Conservation (phyloP, 176 grass and related monocot species). For the Saccharum spontaneum region DNA sequence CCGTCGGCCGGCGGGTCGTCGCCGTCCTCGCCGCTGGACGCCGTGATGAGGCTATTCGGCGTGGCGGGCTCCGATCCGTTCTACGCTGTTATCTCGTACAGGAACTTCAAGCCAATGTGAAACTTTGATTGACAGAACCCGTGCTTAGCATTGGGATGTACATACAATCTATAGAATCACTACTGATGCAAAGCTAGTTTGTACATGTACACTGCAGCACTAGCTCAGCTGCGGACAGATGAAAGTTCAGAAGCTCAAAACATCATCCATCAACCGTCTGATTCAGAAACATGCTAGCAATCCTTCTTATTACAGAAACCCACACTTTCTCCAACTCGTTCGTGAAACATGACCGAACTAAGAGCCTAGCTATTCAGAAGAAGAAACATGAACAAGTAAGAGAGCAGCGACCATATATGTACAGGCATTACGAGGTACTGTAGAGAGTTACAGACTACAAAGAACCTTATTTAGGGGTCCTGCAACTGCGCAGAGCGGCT, state of each 20-base stretch:
- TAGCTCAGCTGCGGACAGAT: not conserved
- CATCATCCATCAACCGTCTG: not conserved
- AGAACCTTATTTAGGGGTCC: constrained; percentile 25
- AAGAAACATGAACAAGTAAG: not conserved
- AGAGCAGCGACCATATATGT: not conserved
- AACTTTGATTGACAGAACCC: not conserved
- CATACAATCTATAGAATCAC: not conserved
- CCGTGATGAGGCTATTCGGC: constrained; percentile 67
- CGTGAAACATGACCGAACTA: not conserved
- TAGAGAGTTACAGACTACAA: no score
- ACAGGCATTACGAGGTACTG: constrained; percentile 3
- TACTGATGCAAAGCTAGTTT: not conserved
- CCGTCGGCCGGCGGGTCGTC: constrained; percentile 31
- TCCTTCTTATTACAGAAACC: not conserved
- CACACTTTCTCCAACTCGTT: not conserved
- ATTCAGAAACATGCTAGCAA: not conserved
- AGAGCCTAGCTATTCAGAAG: constrained; percentile 9
- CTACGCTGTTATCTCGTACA: constrained; percentile 79
- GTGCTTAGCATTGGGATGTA: not conserved
- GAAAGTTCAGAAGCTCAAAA: not conserved
- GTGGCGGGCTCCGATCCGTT: constrained; percentile 69
- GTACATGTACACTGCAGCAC: not conserved
- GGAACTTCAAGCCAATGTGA: constrained; percentile 70
- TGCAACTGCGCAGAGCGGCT: constrained; percentile 56
- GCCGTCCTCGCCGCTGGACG: constrained; percentile 43